These are phyloP conservation scores for Ceratocystis papillata DNA, from an alignment of 2,329 filamentous ascomycete genomes.

Conservation along the genomic window DNA sequence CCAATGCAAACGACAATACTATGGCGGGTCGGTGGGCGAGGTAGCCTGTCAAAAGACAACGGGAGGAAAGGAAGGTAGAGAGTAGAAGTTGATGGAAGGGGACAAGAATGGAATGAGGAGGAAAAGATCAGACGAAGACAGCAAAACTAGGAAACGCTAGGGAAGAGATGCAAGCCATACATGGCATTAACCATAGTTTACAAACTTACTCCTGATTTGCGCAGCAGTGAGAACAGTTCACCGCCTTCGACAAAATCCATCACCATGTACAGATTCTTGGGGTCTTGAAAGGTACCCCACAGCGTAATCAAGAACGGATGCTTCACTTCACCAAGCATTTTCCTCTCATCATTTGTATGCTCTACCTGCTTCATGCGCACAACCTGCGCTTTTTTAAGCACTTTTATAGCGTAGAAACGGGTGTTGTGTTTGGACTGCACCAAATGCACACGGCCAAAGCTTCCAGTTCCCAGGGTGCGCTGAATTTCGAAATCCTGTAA, in stretches of 20 bases:
- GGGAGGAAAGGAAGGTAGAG: not conserved
- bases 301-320: constrained; percentile 96
- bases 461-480: constrained; percentile 88
- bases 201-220: constrained; percentile 74
- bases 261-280: constrained; percentile 96
- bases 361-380: constrained; percentile 99
- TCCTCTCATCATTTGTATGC: constrained; percentile 95
- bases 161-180: not conserved
- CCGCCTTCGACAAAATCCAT: constrained; percentile 99
- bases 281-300: constrained; percentile 96
- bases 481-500: constrained; percentile 80
- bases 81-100: not conserved
- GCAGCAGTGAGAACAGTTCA: constrained; percentile 86
- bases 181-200: not conserved
- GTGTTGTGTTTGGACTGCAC: constrained; percentile 98
- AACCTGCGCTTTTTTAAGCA: constrained; percentile 95
- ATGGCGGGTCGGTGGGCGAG: too few relatives aligned
- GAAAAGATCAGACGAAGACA: not conserved
- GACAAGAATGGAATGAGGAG: not conserved
- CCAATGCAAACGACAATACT: not conserved
- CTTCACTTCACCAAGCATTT: constrained; percentile 92
- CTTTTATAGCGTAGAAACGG: constrained; percentile 96
- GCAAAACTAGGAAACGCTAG: constrained; percentile 9
- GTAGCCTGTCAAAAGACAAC: too few relatives aligned
- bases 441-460: constrained; percentile 90